A percentile compares a stretch with the other conserved stretches of the same genome.
These are phyloP conservation scores for Prorocentrum cordatum DNA, from an alignment of 169 alveolate genomes.

Conservation along the genomic window DNA sequence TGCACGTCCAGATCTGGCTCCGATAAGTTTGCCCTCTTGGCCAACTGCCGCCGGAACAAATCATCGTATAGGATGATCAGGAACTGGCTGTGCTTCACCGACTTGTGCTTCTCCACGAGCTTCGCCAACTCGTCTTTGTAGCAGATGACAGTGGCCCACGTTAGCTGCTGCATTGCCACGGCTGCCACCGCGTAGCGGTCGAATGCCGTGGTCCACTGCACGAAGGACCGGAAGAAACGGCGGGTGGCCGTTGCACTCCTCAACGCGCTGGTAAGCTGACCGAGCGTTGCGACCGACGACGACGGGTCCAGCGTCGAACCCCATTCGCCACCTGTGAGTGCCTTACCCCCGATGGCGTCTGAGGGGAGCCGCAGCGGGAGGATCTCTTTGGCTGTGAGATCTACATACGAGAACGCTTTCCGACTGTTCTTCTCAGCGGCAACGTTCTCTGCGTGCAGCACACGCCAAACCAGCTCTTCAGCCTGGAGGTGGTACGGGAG, in stretches of 20 bases:
- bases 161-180: neutral
- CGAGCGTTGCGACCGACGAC: neutral
- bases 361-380: neutral
- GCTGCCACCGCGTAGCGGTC: neutral
- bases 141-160: neutral
- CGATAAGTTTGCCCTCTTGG: too few species aligned
- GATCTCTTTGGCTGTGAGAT: neutral
- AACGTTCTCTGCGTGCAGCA: neutral
- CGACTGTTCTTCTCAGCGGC: neutral
- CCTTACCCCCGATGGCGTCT: neutral
- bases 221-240: neutral
- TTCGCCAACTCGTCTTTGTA: neutral
- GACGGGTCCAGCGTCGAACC: neutral
- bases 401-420: neutral
- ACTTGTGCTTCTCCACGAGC: neutral
- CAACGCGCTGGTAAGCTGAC: neutral
- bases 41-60: neutral
- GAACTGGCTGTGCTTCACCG: neutral
- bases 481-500: neutral
- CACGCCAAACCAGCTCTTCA: neutral
- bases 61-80: neutral
- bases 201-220: neutral
- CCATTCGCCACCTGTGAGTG: neutral
- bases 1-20: too few species aligned
- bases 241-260: neutral